Evolutionary conservation across 1,284 basidiomycete genomes (phyloP), one percentile per base, ranked within the genome.

Genomic region (Spongiforma sp.): DNA sequence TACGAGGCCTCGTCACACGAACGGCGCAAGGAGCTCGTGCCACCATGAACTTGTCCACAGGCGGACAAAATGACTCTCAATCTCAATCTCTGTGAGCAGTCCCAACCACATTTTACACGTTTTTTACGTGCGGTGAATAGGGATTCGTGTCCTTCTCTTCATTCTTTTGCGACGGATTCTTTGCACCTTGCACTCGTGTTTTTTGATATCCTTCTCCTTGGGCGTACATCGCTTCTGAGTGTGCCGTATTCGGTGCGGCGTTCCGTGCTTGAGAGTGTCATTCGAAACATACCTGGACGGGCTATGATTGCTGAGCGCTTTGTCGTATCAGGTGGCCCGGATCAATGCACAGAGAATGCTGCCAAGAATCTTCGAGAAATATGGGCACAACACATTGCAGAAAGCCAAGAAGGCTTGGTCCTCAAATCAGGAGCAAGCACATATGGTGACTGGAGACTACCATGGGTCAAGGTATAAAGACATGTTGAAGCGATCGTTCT

Each of bases 131-230:
- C 56, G 34, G n/a, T 56, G 46, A 33, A 28, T 32, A 78, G 77
- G 41, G 77, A 79, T 21, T 80, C 81, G 3, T 82, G 83, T 54
- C 77, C 75, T 63, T 86, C 86, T 19, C 78, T 86, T 65, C 69
- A 81, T 56, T 87, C 85, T 26, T 81, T 83, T 7, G 61, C 36
- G 78, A 80, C 62, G 72, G 69, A 61, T 67, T 76, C 79, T 14
- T 81, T 88, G 6, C 91, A 89, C 65, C 84, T 95, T 7, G 91
- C 88, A 19, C 81, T 96, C 8, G 89, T 93, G 5, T 96, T 94
- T 80, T 96, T 96, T 71, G 95, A 96, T 69, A 72, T 95, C 15
- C 81, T 97, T 5, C 75, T 85, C 24, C 76, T 94, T 1, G 86
- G 95, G 67, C 85, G 79, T 17, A 66, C 77, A 33, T 89, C 84